A percentile compares a stretch with the other conserved stretches of the same genome.
Conservation (phyloP, 2,329 filamentous ascomycete genomes). For the Tolypocladium guangdongense region DNA sequence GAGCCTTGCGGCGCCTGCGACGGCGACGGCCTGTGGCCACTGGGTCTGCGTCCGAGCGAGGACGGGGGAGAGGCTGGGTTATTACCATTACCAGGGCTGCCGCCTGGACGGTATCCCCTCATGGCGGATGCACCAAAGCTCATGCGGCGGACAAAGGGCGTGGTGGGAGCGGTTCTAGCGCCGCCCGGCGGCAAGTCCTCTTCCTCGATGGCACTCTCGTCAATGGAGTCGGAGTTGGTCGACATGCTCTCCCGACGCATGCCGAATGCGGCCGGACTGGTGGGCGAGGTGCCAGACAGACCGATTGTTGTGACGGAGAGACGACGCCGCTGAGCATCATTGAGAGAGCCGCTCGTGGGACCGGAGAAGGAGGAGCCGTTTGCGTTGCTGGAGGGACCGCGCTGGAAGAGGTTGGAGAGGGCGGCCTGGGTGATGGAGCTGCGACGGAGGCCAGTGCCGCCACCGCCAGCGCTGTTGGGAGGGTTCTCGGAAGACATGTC, state of each 20-base stretch:
- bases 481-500: conserved; percentile 24
- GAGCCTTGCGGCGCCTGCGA: conserved; percentile 15
- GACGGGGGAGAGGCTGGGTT: conserved; percentile 29
- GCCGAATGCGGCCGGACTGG: conserved; percentile 37
- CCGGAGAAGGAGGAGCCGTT: conserved; percentile 31
- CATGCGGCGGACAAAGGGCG: conserved; percentile 73
- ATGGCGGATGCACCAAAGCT: conserved; percentile 80
- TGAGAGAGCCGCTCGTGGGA: conserved; percentile 26
- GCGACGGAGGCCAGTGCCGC: conserved; percentile 35
- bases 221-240: conserved; percentile 54
- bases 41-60: conserved; percentile 20
- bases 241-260: conserved; percentile 58
- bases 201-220: conserved; percentile 66
- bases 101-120: conserved; percentile 40
- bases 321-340: conserved; percentile 52
- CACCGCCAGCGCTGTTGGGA: conserved; percentile 20
- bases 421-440: conserved; percentile 47
- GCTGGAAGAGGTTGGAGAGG: conserved; percentile 47
- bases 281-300: conserved; percentile 61
- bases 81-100: conserved; percentile 57
- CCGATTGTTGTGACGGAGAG: conserved; percentile 67
- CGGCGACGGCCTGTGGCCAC: conserved; percentile 19
- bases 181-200: conserved; percentile 42
- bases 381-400: conserved; percentile 40
- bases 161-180: conserved; percentile 49